Percentiles rank a stretch among this genome's conserved stretches.
These are phyloP conservation scores for Pulveroboletus sp. DNA, from an alignment of 768 basidiomycete genomes.

Conservation along the genomic window DNA sequence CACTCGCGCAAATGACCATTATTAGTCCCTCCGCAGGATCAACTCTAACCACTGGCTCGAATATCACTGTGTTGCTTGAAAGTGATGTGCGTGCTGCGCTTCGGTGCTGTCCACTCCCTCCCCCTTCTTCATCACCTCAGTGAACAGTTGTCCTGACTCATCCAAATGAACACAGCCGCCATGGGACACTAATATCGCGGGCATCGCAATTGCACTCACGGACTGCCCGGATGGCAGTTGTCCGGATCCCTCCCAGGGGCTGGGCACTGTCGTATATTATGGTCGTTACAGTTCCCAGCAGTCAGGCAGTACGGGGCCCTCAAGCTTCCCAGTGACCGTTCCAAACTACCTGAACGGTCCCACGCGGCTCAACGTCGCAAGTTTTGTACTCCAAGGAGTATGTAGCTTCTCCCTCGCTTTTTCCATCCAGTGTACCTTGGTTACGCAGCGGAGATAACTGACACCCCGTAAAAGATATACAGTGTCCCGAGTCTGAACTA, in stretches of 20 bases:
- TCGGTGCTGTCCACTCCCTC: too few relatives aligned
- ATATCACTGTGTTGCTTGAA: too few relatives aligned
- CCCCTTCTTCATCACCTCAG: too few relatives aligned
- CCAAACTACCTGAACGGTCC: background rate
- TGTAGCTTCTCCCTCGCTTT: background rate
- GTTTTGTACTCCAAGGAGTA: slow-evolving; percentile 4
- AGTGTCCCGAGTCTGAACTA: background rate
- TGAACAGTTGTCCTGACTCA: background rate
- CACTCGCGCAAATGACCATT: too few relatives aligned
- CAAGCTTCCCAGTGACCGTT: background rate
- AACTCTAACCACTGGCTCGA: too few relatives aligned
- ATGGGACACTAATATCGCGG: background rate
- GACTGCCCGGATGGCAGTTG: background rate
- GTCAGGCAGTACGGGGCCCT: background rate
- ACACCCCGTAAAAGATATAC: background rate
- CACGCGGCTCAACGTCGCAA: background rate
- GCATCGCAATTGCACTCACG: background rate
- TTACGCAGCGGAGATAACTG: background rate
- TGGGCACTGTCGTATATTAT: slow-evolving; percentile 3
- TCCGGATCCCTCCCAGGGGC: background rate
- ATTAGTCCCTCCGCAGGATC: too few relatives aligned
- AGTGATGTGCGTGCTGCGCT: too few relatives aligned
- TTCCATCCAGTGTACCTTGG: background rate
- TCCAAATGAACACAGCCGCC: background rate
- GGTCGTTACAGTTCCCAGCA: background rate